Evolutionary conservation across 2,329 filamentous ascomycete genomes (phyloP).

Genomic region (Rutstroemia sp.): DNA sequence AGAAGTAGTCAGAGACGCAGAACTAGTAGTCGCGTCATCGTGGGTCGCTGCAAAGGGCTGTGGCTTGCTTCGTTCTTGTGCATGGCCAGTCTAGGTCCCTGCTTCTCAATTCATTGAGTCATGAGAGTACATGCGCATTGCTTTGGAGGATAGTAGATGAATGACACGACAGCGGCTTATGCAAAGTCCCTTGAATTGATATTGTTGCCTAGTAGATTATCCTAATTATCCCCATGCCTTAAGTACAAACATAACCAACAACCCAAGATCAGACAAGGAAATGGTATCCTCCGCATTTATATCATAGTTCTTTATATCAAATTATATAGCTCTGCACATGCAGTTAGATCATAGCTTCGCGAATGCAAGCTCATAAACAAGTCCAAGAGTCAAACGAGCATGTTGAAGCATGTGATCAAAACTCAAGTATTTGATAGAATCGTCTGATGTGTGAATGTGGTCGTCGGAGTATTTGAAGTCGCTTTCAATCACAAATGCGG

Average conservation of each 20-base stretch:
- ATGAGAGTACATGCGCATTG: no score
- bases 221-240: not conserved
- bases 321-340: not conserved
- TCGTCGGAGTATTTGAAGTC: constrained; percentile 59
- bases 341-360: constrained; percentile 39
- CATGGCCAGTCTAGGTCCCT: no score
- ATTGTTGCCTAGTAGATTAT: not conserved
- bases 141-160: not conserved
- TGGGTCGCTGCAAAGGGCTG: no score
- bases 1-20: no score
- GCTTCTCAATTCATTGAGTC: no score
- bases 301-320: not conserved
- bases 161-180: not conserved
- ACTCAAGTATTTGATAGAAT: constrained; percentile 63
- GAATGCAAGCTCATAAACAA: constrained; percentile 79
- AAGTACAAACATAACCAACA: not conserved
- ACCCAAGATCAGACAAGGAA: not conserved
- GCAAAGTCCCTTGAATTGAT: no score
- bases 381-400: constrained; percentile 72
- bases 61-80: no score
- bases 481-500: constrained; percentile 70
- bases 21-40: no score
- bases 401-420: constrained; percentile 93
- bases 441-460: constrained; percentile 64
- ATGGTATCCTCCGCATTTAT: no score